These are phyloP conservation scores for Solanum hybrid DNA, from an alignment of 305 asterid species.

Conservation along the genomic window DNA sequence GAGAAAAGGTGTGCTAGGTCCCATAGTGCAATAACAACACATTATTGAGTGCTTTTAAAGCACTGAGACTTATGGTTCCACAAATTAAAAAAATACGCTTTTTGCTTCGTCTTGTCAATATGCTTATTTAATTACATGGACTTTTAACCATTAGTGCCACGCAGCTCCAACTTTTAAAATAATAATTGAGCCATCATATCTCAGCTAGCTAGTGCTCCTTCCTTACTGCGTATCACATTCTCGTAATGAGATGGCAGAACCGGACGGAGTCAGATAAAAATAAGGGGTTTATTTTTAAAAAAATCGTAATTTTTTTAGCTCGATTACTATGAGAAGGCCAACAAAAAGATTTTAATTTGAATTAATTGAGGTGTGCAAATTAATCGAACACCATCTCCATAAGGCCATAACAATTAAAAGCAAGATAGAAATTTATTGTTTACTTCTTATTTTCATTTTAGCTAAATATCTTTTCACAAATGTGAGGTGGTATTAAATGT, in stretches of 20 bases:
- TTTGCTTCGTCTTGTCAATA: background rate
- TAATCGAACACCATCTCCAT: background rate
- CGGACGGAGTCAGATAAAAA: background rate
- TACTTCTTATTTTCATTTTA: background rate
- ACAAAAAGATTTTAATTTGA: background rate
- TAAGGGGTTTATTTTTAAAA: no score
- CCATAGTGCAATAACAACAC: background rate
- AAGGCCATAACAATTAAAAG: background rate
- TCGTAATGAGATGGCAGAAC: background rate
- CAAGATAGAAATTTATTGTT: background rate
- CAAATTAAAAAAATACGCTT: background rate
- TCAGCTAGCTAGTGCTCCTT: background rate
- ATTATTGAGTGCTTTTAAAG: background rate
- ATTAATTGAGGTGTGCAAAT: background rate
- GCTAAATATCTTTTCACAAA: background rate
- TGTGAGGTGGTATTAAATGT: background rate
- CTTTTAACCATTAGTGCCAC: background rate
- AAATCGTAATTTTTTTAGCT: no score
- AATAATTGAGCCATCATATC: background rate
- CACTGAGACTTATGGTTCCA: background rate
- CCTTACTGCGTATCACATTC: background rate
- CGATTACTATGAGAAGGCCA: fast-evolving
- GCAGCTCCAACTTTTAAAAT: background rate
- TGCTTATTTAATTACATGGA: background rate
- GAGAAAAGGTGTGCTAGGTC: background rate